A percentile compares a stretch with the other conserved stretches of the same genome.
Evolutionary conservation across 257 asterid genomes (phyloP).

Genomic region (Misopates orontium): DNA sequence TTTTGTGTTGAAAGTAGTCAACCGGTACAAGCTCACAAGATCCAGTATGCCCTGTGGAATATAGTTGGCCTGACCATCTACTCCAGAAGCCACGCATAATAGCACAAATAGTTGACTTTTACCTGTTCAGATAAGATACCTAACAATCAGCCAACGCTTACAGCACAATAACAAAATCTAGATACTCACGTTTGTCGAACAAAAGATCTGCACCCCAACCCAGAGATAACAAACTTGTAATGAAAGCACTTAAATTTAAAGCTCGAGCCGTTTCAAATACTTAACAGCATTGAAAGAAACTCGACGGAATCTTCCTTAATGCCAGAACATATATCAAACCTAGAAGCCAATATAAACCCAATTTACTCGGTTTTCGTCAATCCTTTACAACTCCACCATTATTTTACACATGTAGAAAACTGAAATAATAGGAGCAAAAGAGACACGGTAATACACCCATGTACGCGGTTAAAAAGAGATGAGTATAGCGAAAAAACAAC

Average conservation of each 20-base stretch:
- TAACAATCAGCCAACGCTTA: slow-evolving; percentile 6
- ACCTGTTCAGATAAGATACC: slow-evolving; percentile 46
- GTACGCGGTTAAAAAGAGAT: slow-evolving; percentile 4
- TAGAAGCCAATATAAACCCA: too few species aligned
- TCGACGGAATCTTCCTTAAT: too few species aligned
- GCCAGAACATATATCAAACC: too few species aligned
- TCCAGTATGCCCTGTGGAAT: slow-evolving; percentile 59
- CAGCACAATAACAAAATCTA: too few species aligned
- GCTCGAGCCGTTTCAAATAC: too few species aligned
- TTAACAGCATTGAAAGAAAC: too few species aligned
- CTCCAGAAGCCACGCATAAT: slow-evolving; percentile 54
- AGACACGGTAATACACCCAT: neutral
- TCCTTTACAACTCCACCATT: too few species aligned
- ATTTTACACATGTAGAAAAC: too few species aligned
- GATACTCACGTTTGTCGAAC: too few species aligned
- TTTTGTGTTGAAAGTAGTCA: slow-evolving; percentile 84
- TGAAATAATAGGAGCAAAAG: too few species aligned
- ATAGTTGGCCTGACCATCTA: slow-evolving; percentile 34
- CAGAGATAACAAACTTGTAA: neutral
- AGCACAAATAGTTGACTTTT: slow-evolving; percentile 56
- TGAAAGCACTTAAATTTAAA: neutral
- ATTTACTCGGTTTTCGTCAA: too few species aligned
- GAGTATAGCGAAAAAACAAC: slow-evolving; percentile 27
- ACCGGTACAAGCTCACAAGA: slow-evolving; percentile 73
- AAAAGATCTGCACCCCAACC: neutral